phyloP scores from a whole-genome alignment of 2,329 filamentous ascomycete genomes.

The Hypoxylon sp. region DNA sequence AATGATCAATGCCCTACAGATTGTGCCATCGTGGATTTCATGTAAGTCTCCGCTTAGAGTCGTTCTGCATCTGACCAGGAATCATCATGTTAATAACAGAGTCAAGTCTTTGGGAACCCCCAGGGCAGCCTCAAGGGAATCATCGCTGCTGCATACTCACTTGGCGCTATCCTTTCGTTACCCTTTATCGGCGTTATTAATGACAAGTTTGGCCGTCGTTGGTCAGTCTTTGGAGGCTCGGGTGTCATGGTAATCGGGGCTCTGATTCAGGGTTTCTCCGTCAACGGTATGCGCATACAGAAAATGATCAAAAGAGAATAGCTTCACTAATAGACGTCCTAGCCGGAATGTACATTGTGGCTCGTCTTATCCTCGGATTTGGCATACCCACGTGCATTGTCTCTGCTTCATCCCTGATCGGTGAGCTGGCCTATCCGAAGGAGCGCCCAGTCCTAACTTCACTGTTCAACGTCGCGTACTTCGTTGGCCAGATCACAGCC shows the following conservation, averaged over 20 bases:
- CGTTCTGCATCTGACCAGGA: neutral
- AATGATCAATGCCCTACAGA: constrained; percentile 63
- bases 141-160: constrained; percentile 71
- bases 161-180: constrained; percentile 71
- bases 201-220: constrained; percentile 68
- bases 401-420: constrained; percentile 71
- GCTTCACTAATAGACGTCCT: constrained; percentile 1
- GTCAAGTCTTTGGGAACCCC: constrained; percentile 59
- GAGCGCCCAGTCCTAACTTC: constrained; percentile 72
- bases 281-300: constrained; percentile 57
- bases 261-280: constrained; percentile 68
- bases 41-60: constrained; percentile 52
- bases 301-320: neutral
- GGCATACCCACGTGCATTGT: constrained; percentile 74
- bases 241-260: constrained; percentile 69
- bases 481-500: constrained; percentile 66
- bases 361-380: constrained; percentile 72
- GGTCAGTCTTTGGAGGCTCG: constrained; percentile 70
- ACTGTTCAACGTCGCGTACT: constrained; percentile 72
- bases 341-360: constrained; percentile 70
- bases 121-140: constrained; percentile 65
- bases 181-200: constrained; percentile 71
- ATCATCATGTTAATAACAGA: constrained; percentile 18
- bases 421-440: constrained; percentile 73
- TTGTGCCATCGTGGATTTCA: constrained; percentile 56